Percentiles rank a stretch among this genome's conserved stretches.
Evolutionary conservation across 2,329 filamentous ascomycete genomes (phyloP).

Genomic region (Lachnellula occidentalis): DNA sequence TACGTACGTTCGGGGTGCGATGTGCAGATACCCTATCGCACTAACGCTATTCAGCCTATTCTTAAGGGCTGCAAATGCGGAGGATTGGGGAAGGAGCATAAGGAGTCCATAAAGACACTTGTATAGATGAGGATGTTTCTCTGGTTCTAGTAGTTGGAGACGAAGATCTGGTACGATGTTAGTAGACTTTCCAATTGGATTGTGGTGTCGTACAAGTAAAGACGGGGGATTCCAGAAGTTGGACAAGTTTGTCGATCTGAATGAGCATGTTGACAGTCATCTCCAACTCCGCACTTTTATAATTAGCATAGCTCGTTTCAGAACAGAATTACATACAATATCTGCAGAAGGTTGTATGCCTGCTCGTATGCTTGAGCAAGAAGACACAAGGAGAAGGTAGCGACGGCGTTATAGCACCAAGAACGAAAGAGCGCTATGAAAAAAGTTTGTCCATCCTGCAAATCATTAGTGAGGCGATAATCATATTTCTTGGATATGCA

Average conservation of each 20-base stretch:
- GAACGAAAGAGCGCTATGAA: slow-evolving; percentile 92
- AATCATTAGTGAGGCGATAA: slow-evolving; percentile 10
- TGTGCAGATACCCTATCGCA: slow-evolving; percentile 91
- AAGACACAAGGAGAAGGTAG: slow-evolving; percentile 91
- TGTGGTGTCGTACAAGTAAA: slow-evolving; percentile 76
- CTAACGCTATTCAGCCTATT: slow-evolving; percentile 96
- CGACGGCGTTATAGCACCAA: slow-evolving; percentile 98
- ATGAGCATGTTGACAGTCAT: slow-evolving; percentile 99
- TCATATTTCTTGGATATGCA: background rate
- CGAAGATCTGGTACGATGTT: slow-evolving; percentile 63
- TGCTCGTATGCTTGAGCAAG: slow-evolving; percentile 97
- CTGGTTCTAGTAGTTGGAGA: slow-evolving; percentile 89
- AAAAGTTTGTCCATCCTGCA: slow-evolving; percentile 84
- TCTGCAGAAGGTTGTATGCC: slow-evolving; percentile 90
- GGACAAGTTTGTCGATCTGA: slow-evolving; percentile 96
- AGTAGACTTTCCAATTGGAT: slow-evolving; percentile 5
- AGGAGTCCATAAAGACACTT: slow-evolving; percentile 95
- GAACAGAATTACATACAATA: slow-evolving; percentile 59
- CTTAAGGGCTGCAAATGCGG: slow-evolving; percentile 92
- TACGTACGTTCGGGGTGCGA: slow-evolving; percentile 71
- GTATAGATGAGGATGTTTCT: slow-evolving; percentile 91
- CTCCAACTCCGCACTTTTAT: slow-evolving; percentile 77
- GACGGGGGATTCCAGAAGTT: slow-evolving; percentile 92
- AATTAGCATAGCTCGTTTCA: slow-evolving; percentile 20
- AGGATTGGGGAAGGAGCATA: slow-evolving; percentile 97